Evolutionary conservation across 805 yeast genomes (phyloP).

Genomic region (Saccharomyces mikatae): DNA sequence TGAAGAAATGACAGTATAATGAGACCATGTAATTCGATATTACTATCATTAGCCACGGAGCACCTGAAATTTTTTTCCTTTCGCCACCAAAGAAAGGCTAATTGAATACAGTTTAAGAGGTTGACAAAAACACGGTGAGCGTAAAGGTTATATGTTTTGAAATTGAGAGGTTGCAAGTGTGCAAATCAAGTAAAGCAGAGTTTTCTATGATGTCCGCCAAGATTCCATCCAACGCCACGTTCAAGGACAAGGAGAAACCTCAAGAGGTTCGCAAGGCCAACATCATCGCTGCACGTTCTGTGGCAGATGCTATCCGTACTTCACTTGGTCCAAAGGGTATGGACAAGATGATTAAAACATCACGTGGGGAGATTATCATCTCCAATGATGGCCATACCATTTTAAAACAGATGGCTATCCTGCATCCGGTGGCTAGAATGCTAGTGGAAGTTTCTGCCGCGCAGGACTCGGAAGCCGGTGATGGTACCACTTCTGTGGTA

Average conservation of each 20-base stretch:
- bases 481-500: slow-evolving; percentile 97
- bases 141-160: background rate
- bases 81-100: slow-evolving; percentile 1
- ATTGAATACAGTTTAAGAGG: background rate
- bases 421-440: slow-evolving; percentile 98
- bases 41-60: background rate
- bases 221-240: slow-evolving; percentile 70
- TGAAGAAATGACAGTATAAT: background rate
- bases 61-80: background rate
- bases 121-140: background rate
- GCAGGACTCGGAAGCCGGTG: slow-evolving; percentile 99
- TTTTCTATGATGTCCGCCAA: slow-evolving; percentile 18
- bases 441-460: slow-evolving; percentile 95
- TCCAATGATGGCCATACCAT: slow-evolving; percentile 98
- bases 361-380: slow-evolving; percentile 83
- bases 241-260: slow-evolving; percentile 90
- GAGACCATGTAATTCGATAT: background rate
- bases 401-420: slow-evolving; percentile 91
- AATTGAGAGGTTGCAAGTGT: background rate
- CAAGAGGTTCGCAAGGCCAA: slow-evolving; percentile 86
- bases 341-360: slow-evolving; percentile 98
- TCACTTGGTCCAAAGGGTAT: slow-evolving; percentile 97
- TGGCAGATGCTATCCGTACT: slow-evolving; percentile 90
- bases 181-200: background rate
- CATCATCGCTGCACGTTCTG: slow-evolving; percentile 88